These are phyloP conservation scores for Botryotinia calthae DNA, from an alignment of 2,329 filamentous ascomycete species.

Conservation along the genomic window DNA sequence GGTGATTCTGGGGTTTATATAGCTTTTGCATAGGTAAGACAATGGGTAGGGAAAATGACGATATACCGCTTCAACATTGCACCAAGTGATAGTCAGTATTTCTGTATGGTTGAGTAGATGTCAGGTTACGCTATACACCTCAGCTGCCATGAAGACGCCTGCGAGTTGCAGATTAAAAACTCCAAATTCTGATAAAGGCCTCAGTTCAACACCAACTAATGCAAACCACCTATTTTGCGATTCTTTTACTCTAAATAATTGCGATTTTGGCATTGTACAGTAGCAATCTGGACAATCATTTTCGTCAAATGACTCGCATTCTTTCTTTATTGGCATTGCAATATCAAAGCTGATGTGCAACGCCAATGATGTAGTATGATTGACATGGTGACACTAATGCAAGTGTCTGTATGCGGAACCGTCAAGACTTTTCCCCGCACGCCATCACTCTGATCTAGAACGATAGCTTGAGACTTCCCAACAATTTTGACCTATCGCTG, in stretches of 20 bases:
- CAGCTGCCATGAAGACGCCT: not conserved
- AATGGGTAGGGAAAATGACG: not conserved
- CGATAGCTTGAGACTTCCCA: too few species aligned
- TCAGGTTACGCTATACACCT: not conserved
- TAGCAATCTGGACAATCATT: not conserved
- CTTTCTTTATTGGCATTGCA: not conserved
- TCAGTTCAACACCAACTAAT: not conserved
- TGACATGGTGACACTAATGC: not conserved
- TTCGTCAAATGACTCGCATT: not conserved
- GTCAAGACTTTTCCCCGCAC: not conserved
- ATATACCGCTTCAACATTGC: not conserved
- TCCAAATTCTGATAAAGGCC: not conserved
- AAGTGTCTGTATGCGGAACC: not conserved
- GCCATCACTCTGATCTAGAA: not conserved
- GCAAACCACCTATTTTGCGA: not conserved
- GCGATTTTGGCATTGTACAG: not conserved
- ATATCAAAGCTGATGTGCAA: not conserved
- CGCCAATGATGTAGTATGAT: not conserved
- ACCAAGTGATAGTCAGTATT: not conserved
- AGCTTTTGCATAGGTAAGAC: constrained; percentile 3
- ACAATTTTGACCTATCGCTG: not conserved
- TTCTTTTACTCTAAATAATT: not conserved
- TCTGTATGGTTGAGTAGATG: not conserved
- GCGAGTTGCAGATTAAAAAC: not conserved
- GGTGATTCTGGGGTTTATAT: constrained; percentile 13